Conservation (phyloP, 1,284 basidiomycete species). For the Agroathelia rolfsii region DNA sequence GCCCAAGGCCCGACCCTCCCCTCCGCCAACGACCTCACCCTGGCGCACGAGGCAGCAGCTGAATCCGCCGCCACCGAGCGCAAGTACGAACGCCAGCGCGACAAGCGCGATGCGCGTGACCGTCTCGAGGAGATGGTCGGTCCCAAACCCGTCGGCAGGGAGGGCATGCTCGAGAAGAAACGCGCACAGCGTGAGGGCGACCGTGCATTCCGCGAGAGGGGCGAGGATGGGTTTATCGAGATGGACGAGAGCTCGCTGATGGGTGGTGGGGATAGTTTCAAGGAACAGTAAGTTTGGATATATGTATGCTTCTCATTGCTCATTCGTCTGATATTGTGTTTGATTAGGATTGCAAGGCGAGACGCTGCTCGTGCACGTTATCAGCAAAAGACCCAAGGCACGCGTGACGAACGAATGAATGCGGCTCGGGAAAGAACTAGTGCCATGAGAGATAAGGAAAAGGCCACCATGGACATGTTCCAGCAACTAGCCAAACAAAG, state of each 20-base stretch:
- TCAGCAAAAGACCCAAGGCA: slow-evolving; percentile 34
- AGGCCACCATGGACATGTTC: slow-evolving; percentile 79
- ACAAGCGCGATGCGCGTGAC: slow-evolving; percentile 55
- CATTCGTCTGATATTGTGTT: slow-evolving; percentile 12
- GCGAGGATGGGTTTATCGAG: slow-evolving; percentile 58
- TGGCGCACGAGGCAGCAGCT: slow-evolving; percentile 47
- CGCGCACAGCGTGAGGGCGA: slow-evolving; percentile 53
- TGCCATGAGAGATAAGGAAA: slow-evolving; percentile 60
- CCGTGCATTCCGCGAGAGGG: slow-evolving; percentile 53
- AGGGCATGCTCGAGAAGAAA: slow-evolving; percentile 72
- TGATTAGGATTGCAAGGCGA: slow-evolving; percentile 49
- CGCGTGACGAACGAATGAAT: slow-evolving; percentile 36
- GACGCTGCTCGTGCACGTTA: slow-evolving; percentile 52
- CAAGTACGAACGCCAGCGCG: slow-evolving; percentile 49
- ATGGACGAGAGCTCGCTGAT: slow-evolving; percentile 58
- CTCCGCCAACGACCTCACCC: slow-evolving; percentile 49
- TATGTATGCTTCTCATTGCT: slow-evolving; percentile 4
- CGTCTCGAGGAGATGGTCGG: slow-evolving; percentile 64
- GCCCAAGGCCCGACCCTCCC: slow-evolving; percentile 59
- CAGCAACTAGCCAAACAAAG: slow-evolving; percentile 67
- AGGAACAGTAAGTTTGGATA: slow-evolving; percentile 49
- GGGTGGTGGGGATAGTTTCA: slow-evolving; percentile 67
- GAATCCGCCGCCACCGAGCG: slow-evolving; percentile 43
- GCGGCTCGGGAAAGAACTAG: slow-evolving; percentile 41
- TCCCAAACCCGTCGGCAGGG: slow-evolving; percentile 60